Conservation (phyloP, 2,329 filamentous ascomycete genomes). For the Ascochyta viciae-villosae region DNA sequence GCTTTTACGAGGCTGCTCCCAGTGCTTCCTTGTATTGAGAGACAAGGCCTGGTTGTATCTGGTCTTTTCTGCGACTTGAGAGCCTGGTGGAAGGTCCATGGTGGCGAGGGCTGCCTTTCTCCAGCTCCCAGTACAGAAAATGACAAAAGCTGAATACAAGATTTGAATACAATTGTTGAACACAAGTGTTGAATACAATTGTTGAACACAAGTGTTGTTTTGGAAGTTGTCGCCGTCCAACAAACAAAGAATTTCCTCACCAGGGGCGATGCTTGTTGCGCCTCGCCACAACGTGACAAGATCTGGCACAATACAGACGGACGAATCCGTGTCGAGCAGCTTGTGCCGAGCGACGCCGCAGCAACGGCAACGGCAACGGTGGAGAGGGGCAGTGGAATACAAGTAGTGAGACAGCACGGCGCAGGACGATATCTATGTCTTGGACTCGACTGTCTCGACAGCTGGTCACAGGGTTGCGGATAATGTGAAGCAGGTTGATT, state of each 20-base stretch:
- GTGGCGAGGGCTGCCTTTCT: too few relatives aligned
- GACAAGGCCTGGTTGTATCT: too few relatives aligned
- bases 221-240: background rate
- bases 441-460: background rate
- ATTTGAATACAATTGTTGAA: too few relatives aligned
- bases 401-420: background rate
- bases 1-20: too few relatives aligned
- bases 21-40: too few relatives aligned
- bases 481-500: background rate
- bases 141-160: background rate
- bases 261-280: slow-evolving; percentile 14
- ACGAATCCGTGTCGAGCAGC: background rate
- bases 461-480: background rate
- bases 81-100: too few relatives aligned
- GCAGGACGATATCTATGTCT: background rate
- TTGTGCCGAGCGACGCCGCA: background rate
- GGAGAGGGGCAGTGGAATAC: background rate
- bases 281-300: slow-evolving; percentile 12
- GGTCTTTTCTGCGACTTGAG: too few relatives aligned
- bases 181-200: too few relatives aligned
- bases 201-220: background rate
- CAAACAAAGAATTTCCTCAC: slow-evolving; percentile 3
- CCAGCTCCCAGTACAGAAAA: background rate
- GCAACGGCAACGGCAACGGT: too few relatives aligned
- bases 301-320: slow-evolving; percentile 1